Base-by-base conservation (phyloP, 495 filamentous ascomycete species). In the Lophium mytilinum region DNA sequence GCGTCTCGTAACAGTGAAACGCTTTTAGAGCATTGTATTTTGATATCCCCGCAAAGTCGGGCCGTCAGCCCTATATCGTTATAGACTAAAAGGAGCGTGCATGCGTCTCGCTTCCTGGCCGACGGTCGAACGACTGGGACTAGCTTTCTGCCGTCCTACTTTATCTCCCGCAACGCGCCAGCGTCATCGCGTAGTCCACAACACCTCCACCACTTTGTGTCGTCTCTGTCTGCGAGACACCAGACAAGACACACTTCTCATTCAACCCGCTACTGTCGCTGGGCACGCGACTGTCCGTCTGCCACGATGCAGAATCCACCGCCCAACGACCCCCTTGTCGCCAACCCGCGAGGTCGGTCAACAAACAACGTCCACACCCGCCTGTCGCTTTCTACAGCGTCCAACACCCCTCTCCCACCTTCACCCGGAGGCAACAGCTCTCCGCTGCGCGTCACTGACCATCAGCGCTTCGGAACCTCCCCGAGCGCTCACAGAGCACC, bases 371-470 rank as follows among this genome's bases (percentile, higher is more conserved):
- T 55, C 55, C 50, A 52, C 56, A 53, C 46, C 47, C 70, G 73
- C 50, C 69, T 80, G 45, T 76, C 77, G 42, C 73, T 80, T 34
- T 64, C 62, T 56, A 70, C 72, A 63, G 70, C 72, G 17, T 66
- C 71, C 34, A 66, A 73, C 48, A 78, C 73, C 39, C 69, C 71
- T 55, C 63, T 75, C 21, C 76, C 79, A 17, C 53, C 68, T 19
- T 80, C 78, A 34, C 73, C 78, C 6, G 24, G 24, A 19, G 53
- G 54, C 15, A 45, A 37, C 6, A 53, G 52, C 17, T 67, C 64
- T 5, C 61, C 64, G 10, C 34, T 47, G 33, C 64, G 52, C 12
- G 41, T 37, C 48, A 50, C 53, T 19, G 53, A 59, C 9, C 40
- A 15, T 5, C 54, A 50, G 15, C 56, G 55, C 62, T 30, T 52